Conservation (phyloP, 768 basidiomycete species). For the Auriscalpium vulgare region DNA sequence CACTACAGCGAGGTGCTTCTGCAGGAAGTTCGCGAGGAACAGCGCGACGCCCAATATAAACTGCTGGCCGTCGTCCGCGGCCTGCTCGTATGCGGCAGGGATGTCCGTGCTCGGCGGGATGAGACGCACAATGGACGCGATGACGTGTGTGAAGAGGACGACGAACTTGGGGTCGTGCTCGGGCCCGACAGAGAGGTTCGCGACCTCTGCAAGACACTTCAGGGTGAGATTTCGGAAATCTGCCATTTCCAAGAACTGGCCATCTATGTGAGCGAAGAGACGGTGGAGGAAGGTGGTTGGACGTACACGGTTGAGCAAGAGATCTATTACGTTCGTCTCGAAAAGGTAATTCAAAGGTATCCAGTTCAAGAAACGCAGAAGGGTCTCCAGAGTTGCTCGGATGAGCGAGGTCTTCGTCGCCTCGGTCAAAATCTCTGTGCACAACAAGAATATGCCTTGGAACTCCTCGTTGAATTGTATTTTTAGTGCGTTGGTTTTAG, state of each 20-base stretch:
- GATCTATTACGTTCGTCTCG: conserved; percentile 94
- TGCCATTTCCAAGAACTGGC: conserved; percentile 88
- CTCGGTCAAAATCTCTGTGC: conserved; percentile 92
- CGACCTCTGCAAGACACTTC: conserved; percentile 95
- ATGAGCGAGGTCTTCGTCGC: conserved; percentile 95
- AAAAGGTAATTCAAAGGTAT: conserved; percentile 98
- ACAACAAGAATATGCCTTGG: conserved; percentile 95
- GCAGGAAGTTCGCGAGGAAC: conserved; percentile 94
- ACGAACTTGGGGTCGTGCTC: conserved; percentile 99
- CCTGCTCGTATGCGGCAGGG: conserved; percentile 81
- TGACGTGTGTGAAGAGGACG: conserved; percentile 94
- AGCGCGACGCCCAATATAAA: conserved; percentile 94
- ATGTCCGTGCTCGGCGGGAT: conserved; percentile 94
- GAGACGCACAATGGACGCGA: conserved; percentile 96
- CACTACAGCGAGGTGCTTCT: conserved; percentile 84
- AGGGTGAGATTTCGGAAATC: conserved; percentile 97
- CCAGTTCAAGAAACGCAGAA: conserved; percentile 96
- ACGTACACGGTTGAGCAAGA: conserved; percentile 83
- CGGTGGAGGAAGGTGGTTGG: background rate
- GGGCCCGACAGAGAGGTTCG: conserved; percentile 85
- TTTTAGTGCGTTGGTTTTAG: conserved; percentile 94
- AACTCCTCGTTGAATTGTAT: conserved; percentile 97
- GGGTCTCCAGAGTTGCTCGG: conserved; percentile 89
- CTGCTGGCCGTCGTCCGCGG: conserved; percentile 90
- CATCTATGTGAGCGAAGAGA: conserved; percentile 4